Evolutionary conservation across 208 protist genomes (phyloP).

Genomic region (Leishmania amazonensis): DNA sequence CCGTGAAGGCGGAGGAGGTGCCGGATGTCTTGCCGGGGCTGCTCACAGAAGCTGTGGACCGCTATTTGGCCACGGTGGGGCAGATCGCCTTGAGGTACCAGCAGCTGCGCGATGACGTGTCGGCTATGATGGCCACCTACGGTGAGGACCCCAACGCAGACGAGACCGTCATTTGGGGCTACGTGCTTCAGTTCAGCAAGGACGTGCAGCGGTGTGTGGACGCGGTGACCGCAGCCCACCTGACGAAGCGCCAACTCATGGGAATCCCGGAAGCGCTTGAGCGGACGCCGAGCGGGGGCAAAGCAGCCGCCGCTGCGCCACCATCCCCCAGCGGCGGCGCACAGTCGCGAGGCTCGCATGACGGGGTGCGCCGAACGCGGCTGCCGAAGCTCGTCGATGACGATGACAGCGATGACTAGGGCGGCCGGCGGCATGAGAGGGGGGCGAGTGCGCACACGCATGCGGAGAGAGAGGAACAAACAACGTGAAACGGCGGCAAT

Average conservation of each 20-base stretch:
- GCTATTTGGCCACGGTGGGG: slow-evolving; percentile 39
- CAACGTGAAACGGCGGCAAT: background rate
- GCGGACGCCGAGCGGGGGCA: background rate
- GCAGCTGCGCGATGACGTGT: slow-evolving; percentile 66
- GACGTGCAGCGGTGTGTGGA: slow-evolving; percentile 50
- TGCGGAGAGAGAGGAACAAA: background rate
- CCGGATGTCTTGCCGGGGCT: slow-evolving; percentile 49
- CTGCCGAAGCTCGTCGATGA: slow-evolving; percentile 22
- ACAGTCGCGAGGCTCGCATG: background rate
- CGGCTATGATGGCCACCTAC: slow-evolving; percentile 69
- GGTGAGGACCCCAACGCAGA: slow-evolving; percentile 69
- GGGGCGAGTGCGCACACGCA: background rate
- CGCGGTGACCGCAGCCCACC: slow-evolving; percentile 21
- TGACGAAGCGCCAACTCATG: slow-evolving; percentile 34
- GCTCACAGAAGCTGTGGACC: slow-evolving; percentile 32
- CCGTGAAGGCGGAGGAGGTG: slow-evolving; percentile 14
- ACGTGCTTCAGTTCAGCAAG: slow-evolving; percentile 57
- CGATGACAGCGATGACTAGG: slow-evolving; percentile 10
- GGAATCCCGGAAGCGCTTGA: background rate
- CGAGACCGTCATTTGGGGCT: slow-evolving; percentile 65
- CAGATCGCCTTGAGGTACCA: slow-evolving; percentile 67
- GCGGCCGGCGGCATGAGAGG: background rate
- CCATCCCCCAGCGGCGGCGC: background rate
- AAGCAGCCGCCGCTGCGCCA: background rate
- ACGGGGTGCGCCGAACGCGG: background rate